Conservation (phyloP, 768 basidiomycete species). For the Podaxis sp. region DNA sequence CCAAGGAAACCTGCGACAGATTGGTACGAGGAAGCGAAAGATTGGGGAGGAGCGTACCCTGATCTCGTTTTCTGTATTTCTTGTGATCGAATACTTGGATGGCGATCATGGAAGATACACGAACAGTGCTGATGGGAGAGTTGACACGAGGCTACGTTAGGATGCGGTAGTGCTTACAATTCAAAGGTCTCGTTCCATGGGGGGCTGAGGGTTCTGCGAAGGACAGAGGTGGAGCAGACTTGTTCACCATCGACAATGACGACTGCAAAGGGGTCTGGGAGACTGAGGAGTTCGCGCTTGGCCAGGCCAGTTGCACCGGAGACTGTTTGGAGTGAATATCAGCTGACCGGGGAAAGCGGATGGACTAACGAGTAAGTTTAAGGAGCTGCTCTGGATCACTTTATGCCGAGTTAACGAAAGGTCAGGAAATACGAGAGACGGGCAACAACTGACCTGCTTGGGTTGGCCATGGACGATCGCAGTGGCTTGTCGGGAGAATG, state of each 20-base stretch:
- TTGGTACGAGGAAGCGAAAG: constrained; percentile 13
- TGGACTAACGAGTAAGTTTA: constrained; percentile 44
- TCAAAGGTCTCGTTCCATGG: constrained; percentile 88
- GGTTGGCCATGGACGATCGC: constrained; percentile 24
- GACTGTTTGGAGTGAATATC: constrained; percentile 39
- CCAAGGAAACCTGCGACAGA: constrained; percentile 51
- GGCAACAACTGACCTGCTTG: constrained; percentile 29
- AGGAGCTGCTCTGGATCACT: constrained; percentile 48
- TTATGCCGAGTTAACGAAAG: constrained; percentile 29
- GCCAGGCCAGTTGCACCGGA: constrained; percentile 72
- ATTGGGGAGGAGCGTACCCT: constrained; percentile 46
- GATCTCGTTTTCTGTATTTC: constrained; percentile 85
- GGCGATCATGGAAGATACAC: constrained; percentile 68
- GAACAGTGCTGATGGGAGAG: constrained; percentile 53
- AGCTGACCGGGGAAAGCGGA: constrained; percentile 1
- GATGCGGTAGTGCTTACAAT: constrained; percentile 49
- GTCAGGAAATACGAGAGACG: background rate
- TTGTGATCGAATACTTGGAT: constrained; percentile 91
- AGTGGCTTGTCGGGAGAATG: background rate
- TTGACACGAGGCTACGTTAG: constrained; percentile 14
- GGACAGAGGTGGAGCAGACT: constrained; percentile 71
- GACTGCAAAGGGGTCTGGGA: constrained; percentile 89
- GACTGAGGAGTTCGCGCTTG: constrained; percentile 75
- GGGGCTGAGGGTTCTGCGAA: constrained; percentile 66
- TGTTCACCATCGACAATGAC: constrained; percentile 85